A percentile compares a stretch with the other conserved stretches of the same genome.
phyloP scores from a whole-genome alignment of 495 filamentous ascomycete genomes.

The Niebla homalea region DNA sequence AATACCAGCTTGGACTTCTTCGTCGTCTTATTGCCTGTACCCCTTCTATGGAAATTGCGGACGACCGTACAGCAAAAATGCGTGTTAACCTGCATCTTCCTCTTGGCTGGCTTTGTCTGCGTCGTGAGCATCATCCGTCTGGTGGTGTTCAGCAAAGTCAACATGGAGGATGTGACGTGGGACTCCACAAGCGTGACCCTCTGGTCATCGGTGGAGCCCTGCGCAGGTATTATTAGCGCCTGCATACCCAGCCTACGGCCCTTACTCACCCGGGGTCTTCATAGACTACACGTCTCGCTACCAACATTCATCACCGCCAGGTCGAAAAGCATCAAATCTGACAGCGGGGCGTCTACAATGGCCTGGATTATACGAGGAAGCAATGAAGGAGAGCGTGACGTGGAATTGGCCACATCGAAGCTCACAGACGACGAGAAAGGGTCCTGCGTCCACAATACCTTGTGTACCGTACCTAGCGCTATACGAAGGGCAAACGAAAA shows the following conservation, averaged over 20 bases:
- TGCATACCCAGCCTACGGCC: slow-evolving; percentile 43
- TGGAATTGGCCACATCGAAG: background rate
- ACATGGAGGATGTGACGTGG: slow-evolving; percentile 9
- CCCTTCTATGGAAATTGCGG: background rate
- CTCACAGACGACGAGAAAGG: background rate
- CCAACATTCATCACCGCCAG: background rate
- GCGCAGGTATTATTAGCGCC: slow-evolving; percentile 42
- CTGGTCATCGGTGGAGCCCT: slow-evolving; percentile 46
- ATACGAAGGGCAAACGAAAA: background rate
- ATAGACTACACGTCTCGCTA: background rate
- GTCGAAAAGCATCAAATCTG: background rate
- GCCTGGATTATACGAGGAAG: background rate
- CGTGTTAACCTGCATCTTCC: background rate
- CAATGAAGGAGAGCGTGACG: background rate
- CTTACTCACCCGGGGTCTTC: slow-evolving; percentile 25
- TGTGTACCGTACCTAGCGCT: background rate
- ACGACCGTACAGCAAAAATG: background rate
- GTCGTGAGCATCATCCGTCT: background rate
- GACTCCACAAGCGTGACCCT: slow-evolving; percentile 45
- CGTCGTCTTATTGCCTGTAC: slow-evolving; percentile 4
- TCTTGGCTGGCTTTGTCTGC: background rate
- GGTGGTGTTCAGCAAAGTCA: background rate
- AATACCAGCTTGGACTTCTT: slow-evolving; percentile 13
- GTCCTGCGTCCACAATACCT: background rate
- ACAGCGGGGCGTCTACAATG: background rate